These are phyloP conservation scores for Corymbia maculata DNA, from an alignment of 345 rosid species.

Conservation along the genomic window DNA sequence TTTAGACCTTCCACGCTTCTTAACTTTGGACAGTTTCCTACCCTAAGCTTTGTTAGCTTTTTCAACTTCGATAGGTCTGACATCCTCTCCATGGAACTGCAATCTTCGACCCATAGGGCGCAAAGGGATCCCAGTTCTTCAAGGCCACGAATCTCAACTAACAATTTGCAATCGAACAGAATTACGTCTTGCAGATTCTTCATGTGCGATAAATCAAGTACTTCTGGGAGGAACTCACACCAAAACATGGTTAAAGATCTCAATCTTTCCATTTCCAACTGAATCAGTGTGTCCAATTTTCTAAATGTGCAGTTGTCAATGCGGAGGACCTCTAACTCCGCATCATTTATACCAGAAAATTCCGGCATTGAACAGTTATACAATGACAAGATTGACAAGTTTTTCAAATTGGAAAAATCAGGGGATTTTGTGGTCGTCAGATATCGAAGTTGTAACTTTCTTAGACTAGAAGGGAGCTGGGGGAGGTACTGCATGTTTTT, in stretches of 20 bases:
- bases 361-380: background rate
- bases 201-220: background rate
- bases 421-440: background rate
- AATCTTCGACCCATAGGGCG: background rate
- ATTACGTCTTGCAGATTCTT: background rate
- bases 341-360: background rate
- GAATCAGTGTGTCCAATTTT: background rate
- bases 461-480: background rate
- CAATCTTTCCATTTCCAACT: background rate
- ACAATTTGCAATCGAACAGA: fast-evolving
- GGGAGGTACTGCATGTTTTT: background rate
- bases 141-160: background rate
- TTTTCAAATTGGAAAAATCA: background rate
- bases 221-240: background rate
- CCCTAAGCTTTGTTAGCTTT: background rate
- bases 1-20: background rate
- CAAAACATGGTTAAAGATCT: fast-evolving
- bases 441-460: fast-evolving
- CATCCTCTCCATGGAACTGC: background rate
- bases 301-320: fast-evolving
- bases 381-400: background rate
- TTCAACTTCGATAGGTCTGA: background rate
- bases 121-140: background rate
- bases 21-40: background rate
- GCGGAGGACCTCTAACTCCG: background rate